phyloP scores from a whole-genome alignment of 306 rosid genomes.

The Sicyos baderoa region DNA sequence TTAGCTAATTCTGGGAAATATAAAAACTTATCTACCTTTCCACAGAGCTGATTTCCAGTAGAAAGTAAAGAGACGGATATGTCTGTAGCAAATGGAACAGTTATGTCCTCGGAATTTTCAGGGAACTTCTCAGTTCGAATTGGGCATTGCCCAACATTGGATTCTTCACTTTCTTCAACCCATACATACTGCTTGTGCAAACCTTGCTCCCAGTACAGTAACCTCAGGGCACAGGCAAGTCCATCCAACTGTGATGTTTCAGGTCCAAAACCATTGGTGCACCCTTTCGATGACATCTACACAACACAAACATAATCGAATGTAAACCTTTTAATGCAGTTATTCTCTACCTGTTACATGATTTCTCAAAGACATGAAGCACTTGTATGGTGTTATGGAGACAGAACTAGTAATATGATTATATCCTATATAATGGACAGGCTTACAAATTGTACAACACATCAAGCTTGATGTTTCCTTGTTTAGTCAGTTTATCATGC shows the following conservation, averaged over 20 bases:
- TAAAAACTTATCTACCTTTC: constrained; percentile 40
- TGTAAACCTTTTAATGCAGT: constrained; percentile 4
- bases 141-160: constrained; percentile 44
- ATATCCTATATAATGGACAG: neutral
- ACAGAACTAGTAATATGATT: neutral
- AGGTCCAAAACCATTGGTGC: constrained; percentile 46
- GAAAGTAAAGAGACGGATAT: constrained; percentile 20
- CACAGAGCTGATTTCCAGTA: constrained; percentile 28
- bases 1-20: neutral
- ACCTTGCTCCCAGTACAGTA: constrained; percentile 40
- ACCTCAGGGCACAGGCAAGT: constrained; percentile 36
- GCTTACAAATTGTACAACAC: neutral
- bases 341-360: neutral
- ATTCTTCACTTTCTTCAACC: constrained; percentile 34
- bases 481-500: constrained; percentile 9
- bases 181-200: constrained; percentile 30
- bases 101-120: constrained; percentile 28
- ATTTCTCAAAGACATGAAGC: neutral
- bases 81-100: constrained; percentile 23
- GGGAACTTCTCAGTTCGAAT: constrained; percentile 33
- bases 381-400: neutral
- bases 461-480: constrained; percentile 4
- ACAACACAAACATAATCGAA: constrained; percentile 26
- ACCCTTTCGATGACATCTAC: constrained; percentile 50
- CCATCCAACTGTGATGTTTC: constrained; percentile 39